phyloP scores from a whole-genome alignment of 176 grass and related monocot species.

The Oryza officinalis region DNA sequence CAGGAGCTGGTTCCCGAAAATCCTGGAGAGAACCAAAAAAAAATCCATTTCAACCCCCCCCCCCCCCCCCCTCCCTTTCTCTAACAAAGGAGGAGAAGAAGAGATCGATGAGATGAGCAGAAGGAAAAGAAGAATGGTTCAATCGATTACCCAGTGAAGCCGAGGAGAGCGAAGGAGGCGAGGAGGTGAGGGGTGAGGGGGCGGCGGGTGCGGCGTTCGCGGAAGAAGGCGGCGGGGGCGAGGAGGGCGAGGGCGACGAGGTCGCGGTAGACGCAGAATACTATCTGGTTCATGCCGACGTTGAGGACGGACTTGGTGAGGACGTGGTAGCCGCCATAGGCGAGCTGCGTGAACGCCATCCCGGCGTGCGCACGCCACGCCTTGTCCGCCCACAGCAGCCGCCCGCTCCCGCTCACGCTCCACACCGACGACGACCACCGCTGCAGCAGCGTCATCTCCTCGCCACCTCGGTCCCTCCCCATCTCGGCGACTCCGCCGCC shows the following conservation, averaged over 20 bases:
- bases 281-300: constrained; percentile 96
- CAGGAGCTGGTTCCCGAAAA: constrained; percentile 92
- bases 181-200: constrained; percentile 62
- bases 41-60: not conserved
- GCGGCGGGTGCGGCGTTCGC: constrained; percentile 52
- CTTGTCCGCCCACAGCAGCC: constrained; percentile 53
- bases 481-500: not conserved
- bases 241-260: constrained; percentile 77
- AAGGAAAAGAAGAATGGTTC: not conserved
- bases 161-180: constrained; percentile 75
- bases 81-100: not conserved
- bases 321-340: constrained; percentile 94
- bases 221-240: constrained; percentile 68
- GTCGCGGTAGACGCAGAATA: constrained; percentile 97
- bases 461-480: not conserved
- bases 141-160: constrained; percentile 68
- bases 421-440: constrained; percentile 73
- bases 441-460: constrained; percentile 57
- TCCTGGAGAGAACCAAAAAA: constrained; percentile 37
- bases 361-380: constrained; percentile 78
- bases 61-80: too few species aligned
- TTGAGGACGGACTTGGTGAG: constrained; percentile 98
- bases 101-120: not conserved
- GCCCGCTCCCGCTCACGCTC: constrained; percentile 36
- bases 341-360: constrained; percentile 78